A percentile compares a stretch with the other conserved stretches of the same genome.
Conservation (phyloP, 108 stramenopile genomes). For the Cyclotella choctawhatcheeana region DNA sequence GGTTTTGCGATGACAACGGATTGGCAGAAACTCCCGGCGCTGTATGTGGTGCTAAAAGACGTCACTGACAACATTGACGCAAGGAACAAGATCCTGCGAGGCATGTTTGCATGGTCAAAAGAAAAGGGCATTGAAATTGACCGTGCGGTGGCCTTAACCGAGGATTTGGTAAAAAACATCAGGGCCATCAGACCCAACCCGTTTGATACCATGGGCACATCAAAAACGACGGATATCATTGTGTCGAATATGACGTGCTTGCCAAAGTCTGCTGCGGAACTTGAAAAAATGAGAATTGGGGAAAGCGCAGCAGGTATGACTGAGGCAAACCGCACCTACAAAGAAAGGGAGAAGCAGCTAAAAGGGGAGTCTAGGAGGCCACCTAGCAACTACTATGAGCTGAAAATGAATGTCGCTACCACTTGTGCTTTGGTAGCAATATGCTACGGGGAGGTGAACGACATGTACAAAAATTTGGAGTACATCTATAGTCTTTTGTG, state of each 20-base stretch:
- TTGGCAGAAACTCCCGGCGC: background rate
- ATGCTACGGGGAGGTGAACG: background rate
- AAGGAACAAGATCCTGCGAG: background rate
- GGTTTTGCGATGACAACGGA: background rate
- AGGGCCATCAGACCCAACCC: background rate
- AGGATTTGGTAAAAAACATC: background rate
- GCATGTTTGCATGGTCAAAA: background rate
- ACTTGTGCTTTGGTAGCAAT: background rate
- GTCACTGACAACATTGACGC: background rate
- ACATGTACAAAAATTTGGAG: background rate
- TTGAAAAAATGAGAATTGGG: background rate
- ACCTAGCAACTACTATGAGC: background rate
- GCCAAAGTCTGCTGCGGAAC: background rate
- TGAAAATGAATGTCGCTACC: background rate
- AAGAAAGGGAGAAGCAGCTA: background rate
- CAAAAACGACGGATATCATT: background rate
- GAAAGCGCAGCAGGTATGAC: background rate
- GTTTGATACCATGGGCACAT: background rate
- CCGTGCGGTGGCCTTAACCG: background rate
- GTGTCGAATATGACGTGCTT: background rate
- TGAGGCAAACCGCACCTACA: background rate
- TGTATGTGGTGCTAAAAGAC: background rate
- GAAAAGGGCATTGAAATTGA: background rate
- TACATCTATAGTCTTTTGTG: background rate
- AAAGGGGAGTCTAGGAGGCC: background rate